phyloP scores from a whole-genome alignment of 306 rosid genomes.

The Ziziphus jujuba region DNA sequence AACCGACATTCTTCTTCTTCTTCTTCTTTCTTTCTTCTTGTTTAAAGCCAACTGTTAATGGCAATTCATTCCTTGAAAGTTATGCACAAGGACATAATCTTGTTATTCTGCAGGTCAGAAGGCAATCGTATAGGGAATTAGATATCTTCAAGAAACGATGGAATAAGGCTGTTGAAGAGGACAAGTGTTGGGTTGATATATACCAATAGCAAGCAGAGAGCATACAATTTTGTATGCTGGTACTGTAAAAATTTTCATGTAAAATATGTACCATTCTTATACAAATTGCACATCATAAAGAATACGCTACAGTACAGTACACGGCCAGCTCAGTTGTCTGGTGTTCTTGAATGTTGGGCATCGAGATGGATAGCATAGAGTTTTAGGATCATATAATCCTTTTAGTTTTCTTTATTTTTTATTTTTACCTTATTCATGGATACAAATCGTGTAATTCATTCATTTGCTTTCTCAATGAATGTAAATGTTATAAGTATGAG shows the following conservation, averaged over 20 bases:
- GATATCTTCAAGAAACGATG: conserved; percentile 42
- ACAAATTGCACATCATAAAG: neutral
- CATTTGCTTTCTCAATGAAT: neutral
- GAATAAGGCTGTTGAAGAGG: conserved; percentile 39
- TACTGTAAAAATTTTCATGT: too few relatives aligned
- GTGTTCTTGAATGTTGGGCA: too few relatives aligned
- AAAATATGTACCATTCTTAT: neutral
- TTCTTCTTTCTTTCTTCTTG: neutral
- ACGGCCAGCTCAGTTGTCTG: too few relatives aligned
- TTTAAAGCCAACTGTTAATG: neutral
- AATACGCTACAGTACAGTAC: too few relatives aligned
- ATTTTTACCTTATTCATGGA: too few relatives aligned
- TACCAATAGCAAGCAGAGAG: conserved; percentile 8
- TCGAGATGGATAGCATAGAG: too few relatives aligned
- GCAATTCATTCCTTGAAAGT: neutral
- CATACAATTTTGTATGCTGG: too few relatives aligned
- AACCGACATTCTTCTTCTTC: neutral
- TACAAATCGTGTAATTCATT: neutral
- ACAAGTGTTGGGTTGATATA: conserved; percentile 50
- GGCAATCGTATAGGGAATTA: conserved; percentile 43
- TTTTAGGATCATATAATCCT: too few relatives aligned
- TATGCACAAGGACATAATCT: neutral
- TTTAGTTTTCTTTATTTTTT: too few relatives aligned
- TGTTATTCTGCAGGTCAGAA: conserved; percentile 51
- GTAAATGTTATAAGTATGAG: neutral